Evolutionary conservation across 2,329 filamentous ascomycete genomes (phyloP).

Genomic region (Penicillium griseofulvum): DNA sequence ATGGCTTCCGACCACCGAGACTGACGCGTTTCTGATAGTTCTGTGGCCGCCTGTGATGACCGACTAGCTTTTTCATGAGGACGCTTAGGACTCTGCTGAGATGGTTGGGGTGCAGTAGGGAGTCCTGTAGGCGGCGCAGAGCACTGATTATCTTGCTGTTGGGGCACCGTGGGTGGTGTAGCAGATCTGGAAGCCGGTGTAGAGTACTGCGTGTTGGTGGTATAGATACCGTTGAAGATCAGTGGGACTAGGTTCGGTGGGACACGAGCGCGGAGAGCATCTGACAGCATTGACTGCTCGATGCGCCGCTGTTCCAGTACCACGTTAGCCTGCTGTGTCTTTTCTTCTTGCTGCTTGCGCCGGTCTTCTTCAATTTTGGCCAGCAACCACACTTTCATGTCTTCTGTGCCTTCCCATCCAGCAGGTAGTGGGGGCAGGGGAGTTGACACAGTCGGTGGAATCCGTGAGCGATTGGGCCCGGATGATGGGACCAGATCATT

Average conservation of each 20-base stretch:
- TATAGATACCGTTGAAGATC: conserved; percentile 52
- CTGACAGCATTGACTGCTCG: conserved; percentile 69
- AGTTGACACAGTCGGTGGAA: conserved; percentile 20
- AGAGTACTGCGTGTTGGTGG: background rate
- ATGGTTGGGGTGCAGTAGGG: background rate
- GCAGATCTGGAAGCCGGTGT: background rate
- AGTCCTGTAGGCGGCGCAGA: no score
- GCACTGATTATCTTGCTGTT: background rate
- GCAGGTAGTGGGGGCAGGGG: conserved; percentile 27
- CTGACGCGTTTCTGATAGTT: background rate
- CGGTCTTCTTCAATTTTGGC: conserved; percentile 71
- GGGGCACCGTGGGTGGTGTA: background rate
- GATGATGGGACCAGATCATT: conserved; percentile 26
- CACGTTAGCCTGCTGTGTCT: conserved; percentile 59
- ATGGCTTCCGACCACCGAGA: background rate
- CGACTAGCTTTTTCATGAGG: background rate
- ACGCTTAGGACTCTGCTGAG: background rate
- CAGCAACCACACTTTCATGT: conserved; percentile 68
- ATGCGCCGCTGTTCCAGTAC: conserved; percentile 70
- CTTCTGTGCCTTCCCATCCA: conserved; percentile 58
- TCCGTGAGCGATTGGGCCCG: conserved; percentile 30
- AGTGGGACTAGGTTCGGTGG: conserved; percentile 72
- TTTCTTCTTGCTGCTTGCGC: conserved; percentile 67
- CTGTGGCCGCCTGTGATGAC: background rate
- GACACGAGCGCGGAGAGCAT: conserved; percentile 67